phyloP scores from a whole-genome alignment of 352 stramenopile species.

The Phytophthora fragariae region DNA sequence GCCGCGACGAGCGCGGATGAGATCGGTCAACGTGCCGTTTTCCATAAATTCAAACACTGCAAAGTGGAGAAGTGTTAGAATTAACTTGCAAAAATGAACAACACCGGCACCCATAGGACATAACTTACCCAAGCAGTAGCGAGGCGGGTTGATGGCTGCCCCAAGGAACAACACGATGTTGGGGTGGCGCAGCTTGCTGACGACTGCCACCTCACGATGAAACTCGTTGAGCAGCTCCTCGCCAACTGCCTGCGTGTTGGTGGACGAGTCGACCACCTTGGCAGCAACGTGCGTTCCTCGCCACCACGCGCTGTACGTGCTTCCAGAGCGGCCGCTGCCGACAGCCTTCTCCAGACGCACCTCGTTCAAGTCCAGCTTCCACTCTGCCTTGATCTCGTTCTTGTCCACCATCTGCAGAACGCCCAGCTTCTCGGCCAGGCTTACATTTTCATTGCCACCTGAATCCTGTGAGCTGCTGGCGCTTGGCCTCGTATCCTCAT shows the following conservation, averaged over 20 bases:
- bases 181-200: conserved; percentile 85
- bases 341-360: conserved; percentile 77
- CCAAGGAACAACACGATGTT: conserved; percentile 91
- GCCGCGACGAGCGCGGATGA: conserved; percentile 72
- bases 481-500: conserved; percentile 43
- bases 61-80: not conserved
- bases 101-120: conserved; percentile 14
- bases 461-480: conserved; percentile 27
- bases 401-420: conserved; percentile 87
- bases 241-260: conserved; percentile 68
- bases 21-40: conserved; percentile 83
- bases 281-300: conserved; percentile 80
- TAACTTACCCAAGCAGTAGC: conserved; percentile 86
- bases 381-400: conserved; percentile 87
- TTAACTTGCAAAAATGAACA: not conserved
- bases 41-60: conserved; percentile 91
- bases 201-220: conserved; percentile 84
- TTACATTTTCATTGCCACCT: conserved; percentile 37
- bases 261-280: conserved; percentile 82
- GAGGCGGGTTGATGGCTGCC: conserved; percentile 75
- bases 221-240: conserved; percentile 89
- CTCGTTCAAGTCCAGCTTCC: conserved; percentile 78
- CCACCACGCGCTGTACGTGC: conserved; percentile 85
- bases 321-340: conserved; percentile 76
- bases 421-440: conserved; percentile 72